Evolutionary conservation across 2,329 filamentous ascomycete species (phyloP), one percentile per base, ranked within the genome.

Genomic region (Colletotrichum paranaense): DNA sequence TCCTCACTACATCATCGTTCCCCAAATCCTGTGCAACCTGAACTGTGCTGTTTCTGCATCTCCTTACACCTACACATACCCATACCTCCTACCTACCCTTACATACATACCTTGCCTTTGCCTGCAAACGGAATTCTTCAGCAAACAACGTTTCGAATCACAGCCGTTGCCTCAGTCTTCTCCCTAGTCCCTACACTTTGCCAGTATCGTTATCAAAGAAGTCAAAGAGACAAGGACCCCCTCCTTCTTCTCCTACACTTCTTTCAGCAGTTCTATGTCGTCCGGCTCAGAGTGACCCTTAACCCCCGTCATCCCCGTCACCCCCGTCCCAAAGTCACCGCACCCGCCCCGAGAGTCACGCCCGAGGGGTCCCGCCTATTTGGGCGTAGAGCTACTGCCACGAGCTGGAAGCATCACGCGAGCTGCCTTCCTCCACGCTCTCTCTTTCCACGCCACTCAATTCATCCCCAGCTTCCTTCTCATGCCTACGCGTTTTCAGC

Each of bases 341-440:
- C 62, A 73, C 56, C 71, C 71, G 62, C 56, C 70, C 62, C 60
- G 46, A 73, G 72, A 55, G 60, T 71, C 67, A 74, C 72, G 58
- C 58, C 71, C 53, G 71, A 62, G 49, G 30, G 62, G 62, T 63
- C 62, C 72, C 57, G 68, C 72, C 62, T 72, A 63, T 72, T 72
- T 42, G 57, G 63, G 68, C 68, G 14, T 55, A 67, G 32, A 73
- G 68, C 62, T 67, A 49, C 49, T 67, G 63, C 64, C 42, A 62
- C 46, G 14, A 49, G 62, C 72, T 72, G 68, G 68, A 59, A 74
- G 32, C 72, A 72, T 74, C 72, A 74, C 72, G 68, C 72, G 72
- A 74, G 72, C 68, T 67, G 30, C 52, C 68, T 72, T 58, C 63
- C 72, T 26, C 62, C 38, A 62, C 55, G 55, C 52, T 24, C 26